These are phyloP conservation scores for Xerocomus amazonicus DNA, from an alignment of 1,284 basidiomycete species.

Conservation along the genomic window DNA sequence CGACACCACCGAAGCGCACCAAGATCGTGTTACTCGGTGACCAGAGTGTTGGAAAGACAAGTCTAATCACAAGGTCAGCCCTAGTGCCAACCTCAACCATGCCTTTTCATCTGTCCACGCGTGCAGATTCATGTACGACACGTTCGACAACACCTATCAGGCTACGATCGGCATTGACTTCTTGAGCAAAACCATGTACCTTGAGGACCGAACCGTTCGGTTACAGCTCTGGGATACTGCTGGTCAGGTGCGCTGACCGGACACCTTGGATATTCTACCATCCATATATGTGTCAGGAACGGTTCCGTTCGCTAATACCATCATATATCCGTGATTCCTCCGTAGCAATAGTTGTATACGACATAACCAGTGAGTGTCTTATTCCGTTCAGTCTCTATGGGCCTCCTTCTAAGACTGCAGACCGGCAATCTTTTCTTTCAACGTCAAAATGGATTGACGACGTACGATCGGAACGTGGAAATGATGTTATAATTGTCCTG, in stretches of 20 bases:
- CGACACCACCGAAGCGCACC: slow-evolving; percentile 87
- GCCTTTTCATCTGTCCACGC: neutral
- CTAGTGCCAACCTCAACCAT: neutral
- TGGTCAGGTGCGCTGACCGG: slow-evolving; percentile 65
- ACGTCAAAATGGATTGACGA: slow-evolving; percentile 99
- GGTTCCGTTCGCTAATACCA: slow-evolving; percentile 96
- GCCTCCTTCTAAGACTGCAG: slow-evolving; percentile 40
- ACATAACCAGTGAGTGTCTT: slow-evolving; percentile 85
- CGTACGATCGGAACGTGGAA: slow-evolving; percentile 94
- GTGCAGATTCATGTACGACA: slow-evolving; percentile 95
- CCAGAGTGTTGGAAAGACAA: slow-evolving; percentile 95
- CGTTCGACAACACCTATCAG: slow-evolving; percentile 99
- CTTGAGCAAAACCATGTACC: slow-evolving; percentile 99
- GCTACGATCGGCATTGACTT: slow-evolving; percentile 99
- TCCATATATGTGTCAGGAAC: slow-evolving; percentile 58
- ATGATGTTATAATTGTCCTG: slow-evolving; percentile 97
- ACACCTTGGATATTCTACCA: slow-evolving; percentile 1
- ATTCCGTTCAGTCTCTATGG: neutral
- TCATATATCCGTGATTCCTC: slow-evolving; percentile 99
- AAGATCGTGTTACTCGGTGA: slow-evolving; percentile 94
- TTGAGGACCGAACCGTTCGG: slow-evolving; percentile 97
- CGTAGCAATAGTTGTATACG: slow-evolving; percentile 97
- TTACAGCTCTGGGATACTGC: slow-evolving; percentile 99
- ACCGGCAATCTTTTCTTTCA: slow-evolving; percentile 94
- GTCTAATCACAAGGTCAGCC: slow-evolving; percentile 88